Evolutionary conservation across 2,329 filamentous ascomycete genomes (phyloP), one percentile per base, ranked within the genome.

Genomic region (Drechslerella coelobrocha): DNA sequence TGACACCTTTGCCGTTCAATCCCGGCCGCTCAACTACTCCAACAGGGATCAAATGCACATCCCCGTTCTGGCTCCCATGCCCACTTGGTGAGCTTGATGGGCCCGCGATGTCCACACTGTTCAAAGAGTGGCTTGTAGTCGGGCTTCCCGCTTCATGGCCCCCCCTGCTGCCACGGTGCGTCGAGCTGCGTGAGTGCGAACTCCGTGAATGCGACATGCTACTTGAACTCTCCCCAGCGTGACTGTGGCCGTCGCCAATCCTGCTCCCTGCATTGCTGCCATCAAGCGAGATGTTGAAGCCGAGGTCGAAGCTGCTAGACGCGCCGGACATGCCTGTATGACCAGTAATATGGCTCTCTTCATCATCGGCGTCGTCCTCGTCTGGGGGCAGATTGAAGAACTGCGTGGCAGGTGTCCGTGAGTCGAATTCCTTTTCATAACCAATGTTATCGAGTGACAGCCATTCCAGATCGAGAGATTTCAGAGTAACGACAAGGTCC

Each of bases 401-500:
- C 52, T 62, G 69, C 31, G 73, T 73, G 21, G 72, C 68, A 21
- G 74, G 61, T 23, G 23, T 52, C 59, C 71, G 72, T 57, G 72
- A 69, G 50, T 74, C 66, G 55, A 74, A 75, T 68, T 75, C 74
- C 24, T 66, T 61, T 41, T 75, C 74, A 45, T 76, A 76, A 9
- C 74, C 73, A 62, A 75, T 73, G 39, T 74, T 75, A 31, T 76
- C 73, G 7, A 89, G 78, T 73, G 85, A 85, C 27, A 89, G 81
- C 81, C 85, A 87, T 48, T 87, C 83, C 14, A 89, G 78, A 24
- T 81, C 79, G 31, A 80, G 78, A 81, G 88, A 78, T 51, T 84
- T 82, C 12, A 89, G 78, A 19, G 83, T 82, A 2, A 78, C 76
- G 0, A 89, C 80, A 0, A 89, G 82, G 60, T 88, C 83, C 72